phyloP scores from a whole-genome alignment of 208 protist genomes.

The Leishmania mexicana region DNA sequence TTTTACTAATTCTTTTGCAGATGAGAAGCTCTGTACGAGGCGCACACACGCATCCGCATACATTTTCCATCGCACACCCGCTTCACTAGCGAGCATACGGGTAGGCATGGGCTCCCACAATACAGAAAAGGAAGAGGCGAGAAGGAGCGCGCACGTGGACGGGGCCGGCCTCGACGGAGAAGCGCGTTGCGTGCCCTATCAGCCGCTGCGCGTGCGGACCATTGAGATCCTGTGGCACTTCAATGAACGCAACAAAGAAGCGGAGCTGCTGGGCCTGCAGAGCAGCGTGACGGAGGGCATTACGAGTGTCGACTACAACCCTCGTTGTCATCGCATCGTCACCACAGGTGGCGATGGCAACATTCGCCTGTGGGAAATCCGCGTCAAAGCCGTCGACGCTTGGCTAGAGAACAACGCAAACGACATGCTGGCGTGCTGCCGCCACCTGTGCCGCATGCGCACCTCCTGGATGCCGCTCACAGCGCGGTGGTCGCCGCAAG shows the following conservation, averaged over 20 bases:
- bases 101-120: background rate
- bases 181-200: background rate
- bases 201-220: constrained; percentile 70
- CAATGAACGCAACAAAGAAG: constrained; percentile 77
- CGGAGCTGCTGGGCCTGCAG: constrained; percentile 73
- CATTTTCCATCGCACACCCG: too few species aligned
- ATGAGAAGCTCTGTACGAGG: background rate
- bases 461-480: constrained; percentile 80
- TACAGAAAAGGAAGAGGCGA: background rate
- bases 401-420: constrained; percentile 62
- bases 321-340: constrained; percentile 55
- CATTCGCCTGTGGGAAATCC: constrained; percentile 71
- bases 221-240: constrained; percentile 89
- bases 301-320: constrained; percentile 76
- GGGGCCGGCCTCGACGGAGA: background rate
- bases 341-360: constrained; percentile 85
- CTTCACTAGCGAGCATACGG: background rate
- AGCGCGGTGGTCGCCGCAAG: constrained; percentile 85
- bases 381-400: constrained; percentile 40
- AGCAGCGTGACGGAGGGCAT: constrained; percentile 75
- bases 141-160: background rate
- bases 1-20: background rate
- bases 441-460: constrained; percentile 61
- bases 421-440: constrained; percentile 76
- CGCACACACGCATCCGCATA: background rate